Percentiles rank a stretch among this genome's conserved stretches.
phyloP scores from a whole-genome alignment of 73 alveolate genomes.

The Strombidium stylifer region DNA sequence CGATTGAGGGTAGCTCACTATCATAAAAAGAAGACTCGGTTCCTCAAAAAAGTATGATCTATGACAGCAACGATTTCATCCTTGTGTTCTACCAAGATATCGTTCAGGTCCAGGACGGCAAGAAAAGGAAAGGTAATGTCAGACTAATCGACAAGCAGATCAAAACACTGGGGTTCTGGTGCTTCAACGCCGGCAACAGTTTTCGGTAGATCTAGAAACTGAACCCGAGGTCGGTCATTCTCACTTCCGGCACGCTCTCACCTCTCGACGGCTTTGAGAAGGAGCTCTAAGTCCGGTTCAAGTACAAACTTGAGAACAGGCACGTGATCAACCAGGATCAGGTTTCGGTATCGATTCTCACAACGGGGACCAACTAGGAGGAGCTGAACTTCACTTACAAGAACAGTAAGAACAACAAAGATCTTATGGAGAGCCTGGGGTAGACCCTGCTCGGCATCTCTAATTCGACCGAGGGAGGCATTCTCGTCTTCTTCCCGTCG shows the following conservation, averaged over 20 bases:
- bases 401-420: conserved; percentile 65
- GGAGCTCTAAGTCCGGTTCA: conserved; percentile 73
- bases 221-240: conserved; percentile 33
- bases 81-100: no score
- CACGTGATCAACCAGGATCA: conserved; percentile 80
- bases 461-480: conserved; percentile 81
- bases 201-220: conserved; percentile 1
- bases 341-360: conserved; percentile 58
- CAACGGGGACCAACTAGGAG: conserved; percentile 45
- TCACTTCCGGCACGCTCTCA: conserved; percentile 90
- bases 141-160: no score
- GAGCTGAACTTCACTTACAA: conserved; percentile 60
- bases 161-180: conserved; percentile 41
- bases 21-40: no score
- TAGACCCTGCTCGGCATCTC: conserved; percentile 56
- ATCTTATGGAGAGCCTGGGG: conserved; percentile 71
- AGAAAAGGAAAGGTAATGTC: no score
- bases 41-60: no score
- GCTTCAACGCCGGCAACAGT: conserved; percentile 35
- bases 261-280: conserved; percentile 81
- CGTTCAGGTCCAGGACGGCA: not conserved
- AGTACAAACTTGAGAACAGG: conserved; percentile 64
- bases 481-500: conserved; percentile 85
- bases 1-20: no score
- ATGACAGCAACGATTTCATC: no score